These are phyloP conservation scores for Ganoderma sp. DNA, from an alignment of 1,284 basidiomycete genomes.

Conservation along the genomic window DNA sequence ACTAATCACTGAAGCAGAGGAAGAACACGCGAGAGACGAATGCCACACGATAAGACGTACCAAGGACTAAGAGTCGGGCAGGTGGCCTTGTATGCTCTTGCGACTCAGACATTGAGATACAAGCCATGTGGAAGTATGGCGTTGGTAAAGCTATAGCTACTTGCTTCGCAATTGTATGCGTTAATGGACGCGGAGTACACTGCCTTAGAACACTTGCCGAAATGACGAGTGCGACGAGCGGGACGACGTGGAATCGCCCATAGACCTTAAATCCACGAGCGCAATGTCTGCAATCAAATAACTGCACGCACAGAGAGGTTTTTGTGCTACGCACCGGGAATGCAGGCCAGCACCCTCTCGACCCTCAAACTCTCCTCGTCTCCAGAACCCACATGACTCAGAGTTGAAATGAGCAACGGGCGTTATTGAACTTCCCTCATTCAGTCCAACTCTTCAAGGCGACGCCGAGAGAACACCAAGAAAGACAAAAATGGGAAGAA, in stretches of 20 bases:
- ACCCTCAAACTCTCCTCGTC: neutral
- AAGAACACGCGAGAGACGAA: neutral
- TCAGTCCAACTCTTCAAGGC: no score
- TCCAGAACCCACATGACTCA: neutral
- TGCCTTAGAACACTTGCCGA: no score
- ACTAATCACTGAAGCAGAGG: no score
- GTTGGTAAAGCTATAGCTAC: no score
- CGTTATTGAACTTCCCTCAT: neutral
- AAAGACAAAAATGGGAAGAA: neutral
- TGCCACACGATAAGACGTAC: neutral
- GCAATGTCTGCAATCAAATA: no score
- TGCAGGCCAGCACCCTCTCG: neutral
- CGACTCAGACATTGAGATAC: no score
- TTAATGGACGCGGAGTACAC: no score
- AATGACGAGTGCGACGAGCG: neutral
- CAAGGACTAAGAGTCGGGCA: no score
- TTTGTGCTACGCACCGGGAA: neutral
- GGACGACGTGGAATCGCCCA: neutral
- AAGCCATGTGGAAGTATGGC: no score
- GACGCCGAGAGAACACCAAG: neutral
- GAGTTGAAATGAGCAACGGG: neutral
- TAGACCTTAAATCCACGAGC: neutral
- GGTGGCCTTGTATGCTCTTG: no score
- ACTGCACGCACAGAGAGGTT: no score
- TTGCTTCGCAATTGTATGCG: no score